Evolutionary conservation across 495 filamentous ascomycete genomes (phyloP), one percentile per base, ranked within the genome.

Genomic region (Lasiosphaeria miniovina): DNA sequence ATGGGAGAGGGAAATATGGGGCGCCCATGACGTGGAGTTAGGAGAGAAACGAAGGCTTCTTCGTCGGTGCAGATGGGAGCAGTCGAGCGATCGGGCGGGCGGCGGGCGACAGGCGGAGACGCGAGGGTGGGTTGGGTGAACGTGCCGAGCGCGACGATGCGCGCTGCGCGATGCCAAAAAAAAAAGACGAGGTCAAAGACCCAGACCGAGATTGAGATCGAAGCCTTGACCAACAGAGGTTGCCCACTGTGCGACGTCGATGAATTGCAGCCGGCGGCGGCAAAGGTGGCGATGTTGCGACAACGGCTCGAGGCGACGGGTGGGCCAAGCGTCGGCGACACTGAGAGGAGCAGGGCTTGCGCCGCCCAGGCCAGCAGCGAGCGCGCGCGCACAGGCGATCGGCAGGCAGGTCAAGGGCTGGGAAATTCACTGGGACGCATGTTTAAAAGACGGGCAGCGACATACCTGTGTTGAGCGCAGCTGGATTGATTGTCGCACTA

Each of bases 401-500:
- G 53, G 48, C 41, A 45, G 49, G 36, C 57, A 31, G 49, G 61
- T 55, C 55, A 50, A 49, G 38, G 43, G 45, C 36, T 58, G 31
- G 43, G 61, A 58, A 58, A 52, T 57, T 61, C 61, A 46, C 46
- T 36, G 62, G 7, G 38, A 14, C 43, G 43, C 12, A 11, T 49
- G 61, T 43, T 64, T 56, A 57, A 61, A 49, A 63, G 53, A 57
- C 17, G 36, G 45, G 55, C 53, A 51, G 59, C 58, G 55, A 77
- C 78, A 69, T 71, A 81, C 78, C 78, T 74, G 78, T 71, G 68
- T 78, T 78, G 72, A 81, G 77, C 46, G 78, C 78, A 64, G 78
- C 78, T 69, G 78, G 78, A 72, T 80, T 79, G 75, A 81, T 81
- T 73, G 78, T 81, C 66, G 75, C 77, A 81, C 78, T 77, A 72